Evolutionary conservation across 805 yeast species (phyloP).

Genomic region (Metschnikowia cubensis): DNA sequence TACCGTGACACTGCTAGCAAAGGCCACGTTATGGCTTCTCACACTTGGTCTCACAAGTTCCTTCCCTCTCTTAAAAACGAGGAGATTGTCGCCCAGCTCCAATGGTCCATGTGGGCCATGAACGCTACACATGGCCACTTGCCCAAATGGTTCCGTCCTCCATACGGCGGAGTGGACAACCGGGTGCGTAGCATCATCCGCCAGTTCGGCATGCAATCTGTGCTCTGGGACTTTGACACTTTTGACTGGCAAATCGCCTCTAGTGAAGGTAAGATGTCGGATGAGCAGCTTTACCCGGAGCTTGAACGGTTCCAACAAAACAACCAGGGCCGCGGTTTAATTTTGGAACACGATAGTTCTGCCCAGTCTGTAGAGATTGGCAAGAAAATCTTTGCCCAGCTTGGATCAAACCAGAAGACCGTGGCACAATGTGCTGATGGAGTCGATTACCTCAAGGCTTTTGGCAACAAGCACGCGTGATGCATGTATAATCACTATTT

Average conservation of each 20-base stretch:
- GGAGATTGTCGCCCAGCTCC: conserved; percentile 79
- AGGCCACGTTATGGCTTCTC: conserved; percentile 84
- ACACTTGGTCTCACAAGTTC: conserved; percentile 90
- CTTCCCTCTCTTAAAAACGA: conserved; percentile 76
- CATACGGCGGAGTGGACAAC: conserved; percentile 92
- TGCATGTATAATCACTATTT: too few species aligned
- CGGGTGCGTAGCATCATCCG: conserved; percentile 75
- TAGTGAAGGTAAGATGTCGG: conserved; percentile 44
- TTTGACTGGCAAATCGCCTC: conserved; percentile 73
- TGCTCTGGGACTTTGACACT: conserved; percentile 87
- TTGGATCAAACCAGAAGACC: conserved; percentile 56
- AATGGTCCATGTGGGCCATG: conserved; percentile 98
- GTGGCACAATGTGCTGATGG: conserved; percentile 78
- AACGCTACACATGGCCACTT: conserved; percentile 85
- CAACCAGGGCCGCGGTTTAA: conserved; percentile 49
- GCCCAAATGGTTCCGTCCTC: conserved; percentile 95
- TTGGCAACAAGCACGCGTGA: conserved; percentile 9
- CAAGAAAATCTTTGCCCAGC: conserved; percentile 45
- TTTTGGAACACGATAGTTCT: conserved; percentile 83
- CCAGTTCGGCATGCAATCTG: conserved; percentile 83
- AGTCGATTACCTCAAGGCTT: conserved; percentile 51
- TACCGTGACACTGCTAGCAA: conserved; percentile 50
- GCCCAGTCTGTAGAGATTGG: conserved; percentile 66
- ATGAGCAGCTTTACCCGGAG: conserved; percentile 51
- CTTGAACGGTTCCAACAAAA: conserved; percentile 48